Evolutionary conservation across 202 grass and related monocot species (phyloP).

Genomic region (Setaria viridis): DNA sequence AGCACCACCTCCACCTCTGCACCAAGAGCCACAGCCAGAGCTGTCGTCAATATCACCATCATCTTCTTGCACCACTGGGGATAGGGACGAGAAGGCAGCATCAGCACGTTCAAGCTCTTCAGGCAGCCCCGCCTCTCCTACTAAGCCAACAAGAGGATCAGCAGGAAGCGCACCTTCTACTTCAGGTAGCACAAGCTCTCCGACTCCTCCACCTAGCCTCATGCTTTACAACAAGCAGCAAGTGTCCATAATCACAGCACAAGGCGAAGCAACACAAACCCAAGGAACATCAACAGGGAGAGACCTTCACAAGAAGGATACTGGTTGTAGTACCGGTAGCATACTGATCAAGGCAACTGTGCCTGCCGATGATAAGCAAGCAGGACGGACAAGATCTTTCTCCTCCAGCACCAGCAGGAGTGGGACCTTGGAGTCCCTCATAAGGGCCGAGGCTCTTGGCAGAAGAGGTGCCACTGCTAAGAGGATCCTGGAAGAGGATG

Average conservation of each 20-base stretch:
- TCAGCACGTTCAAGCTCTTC: conserved; percentile 57
- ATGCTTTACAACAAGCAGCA: conserved; percentile 40
- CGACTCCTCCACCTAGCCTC: conserved; percentile 37
- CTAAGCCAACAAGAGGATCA: conserved; percentile 28
- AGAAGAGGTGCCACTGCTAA: conserved; percentile 42
- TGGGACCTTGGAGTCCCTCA: conserved; percentile 72
- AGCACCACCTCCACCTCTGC: conserved; percentile 41
- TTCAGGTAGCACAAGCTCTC: conserved; percentile 43
- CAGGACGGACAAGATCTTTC: background rate
- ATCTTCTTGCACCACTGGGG: conserved; percentile 52
- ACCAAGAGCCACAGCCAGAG: conserved; percentile 37
- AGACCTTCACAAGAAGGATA: conserved; percentile 1
- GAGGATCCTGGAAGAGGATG: conserved; percentile 54
- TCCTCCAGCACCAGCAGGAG: conserved; percentile 41
- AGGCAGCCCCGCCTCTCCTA: conserved; percentile 23
- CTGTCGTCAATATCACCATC: conserved; percentile 42
- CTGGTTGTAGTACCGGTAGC: conserved; percentile 17
- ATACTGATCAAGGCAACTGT: background rate
- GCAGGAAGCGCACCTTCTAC: conserved; percentile 24
- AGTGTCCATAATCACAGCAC: conserved; percentile 24
- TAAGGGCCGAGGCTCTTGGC: conserved; percentile 67
- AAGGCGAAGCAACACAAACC: conserved; percentile 58
- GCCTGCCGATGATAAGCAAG: background rate
- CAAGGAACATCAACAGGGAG: conserved; percentile 23
- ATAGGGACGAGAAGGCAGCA: conserved; percentile 45